Conservation (phyloP, 108 stramenopile species). For the Nitzschia sp. region DNA sequence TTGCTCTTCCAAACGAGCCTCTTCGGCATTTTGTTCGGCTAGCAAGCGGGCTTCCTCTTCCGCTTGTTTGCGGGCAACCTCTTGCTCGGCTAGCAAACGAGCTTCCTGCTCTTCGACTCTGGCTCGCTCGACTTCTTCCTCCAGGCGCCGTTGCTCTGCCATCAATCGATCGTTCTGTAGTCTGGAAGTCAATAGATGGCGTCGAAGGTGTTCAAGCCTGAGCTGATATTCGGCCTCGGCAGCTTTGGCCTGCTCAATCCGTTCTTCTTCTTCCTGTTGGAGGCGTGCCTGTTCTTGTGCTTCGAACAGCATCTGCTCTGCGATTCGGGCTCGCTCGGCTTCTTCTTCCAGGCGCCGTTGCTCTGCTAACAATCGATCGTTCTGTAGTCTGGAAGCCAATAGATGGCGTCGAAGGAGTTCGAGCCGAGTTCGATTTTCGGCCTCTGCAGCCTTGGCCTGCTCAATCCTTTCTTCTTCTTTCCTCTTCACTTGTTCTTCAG, state of each 20-base stretch:
- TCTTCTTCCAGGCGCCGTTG: background rate
- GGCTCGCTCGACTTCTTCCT: background rate
- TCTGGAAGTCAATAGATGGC: too few species aligned
- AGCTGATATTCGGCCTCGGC: background rate
- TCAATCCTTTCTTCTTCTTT: background rate
- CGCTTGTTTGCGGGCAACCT: background rate
- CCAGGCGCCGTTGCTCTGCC: slow-evolving; percentile 3
- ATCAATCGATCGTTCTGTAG: background rate
- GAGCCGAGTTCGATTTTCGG: background rate
- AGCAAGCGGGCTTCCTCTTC: slow-evolving; percentile 5
- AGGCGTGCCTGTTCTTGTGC: background rate
- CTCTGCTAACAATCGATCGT: too few species aligned
- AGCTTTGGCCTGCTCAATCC: background rate
- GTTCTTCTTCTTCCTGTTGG: background rate
- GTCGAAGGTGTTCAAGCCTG: background rate
- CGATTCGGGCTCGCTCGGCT: background rate
- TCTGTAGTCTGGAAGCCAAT: too few species aligned
- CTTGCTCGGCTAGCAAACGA: background rate
- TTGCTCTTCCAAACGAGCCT: background rate
- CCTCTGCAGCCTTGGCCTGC: too few species aligned
- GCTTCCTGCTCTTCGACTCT: slow-evolving; percentile 6
- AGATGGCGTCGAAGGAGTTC: too few species aligned
- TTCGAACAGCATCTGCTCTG: background rate
- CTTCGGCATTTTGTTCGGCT: background rate
- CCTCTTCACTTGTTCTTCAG: background rate